Conservation (phyloP, 345 rosid species). For the Populus tremula region DNA sequence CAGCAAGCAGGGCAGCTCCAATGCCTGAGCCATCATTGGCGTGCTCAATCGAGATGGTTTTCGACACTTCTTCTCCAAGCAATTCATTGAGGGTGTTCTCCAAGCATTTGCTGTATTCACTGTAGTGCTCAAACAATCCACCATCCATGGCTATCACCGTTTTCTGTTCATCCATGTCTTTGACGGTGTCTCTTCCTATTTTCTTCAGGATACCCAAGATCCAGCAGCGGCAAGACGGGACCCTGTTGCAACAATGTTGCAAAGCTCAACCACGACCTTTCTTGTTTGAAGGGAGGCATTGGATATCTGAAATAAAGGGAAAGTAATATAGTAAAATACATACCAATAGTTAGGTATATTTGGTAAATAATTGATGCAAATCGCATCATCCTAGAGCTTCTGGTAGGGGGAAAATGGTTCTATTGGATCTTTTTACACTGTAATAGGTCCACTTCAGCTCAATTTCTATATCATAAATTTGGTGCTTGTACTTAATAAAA, state of each 20-base stretch:
- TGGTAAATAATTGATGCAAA: background rate
- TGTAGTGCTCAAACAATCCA: constrained; percentile 71
- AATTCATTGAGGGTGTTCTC: constrained; percentile 59
- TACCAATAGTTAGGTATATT: background rate
- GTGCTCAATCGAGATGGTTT: constrained; percentile 41
- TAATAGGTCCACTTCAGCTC: too few species aligned
- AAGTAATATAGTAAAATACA: background rate
- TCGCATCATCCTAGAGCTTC: background rate
- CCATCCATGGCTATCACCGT: constrained; percentile 79
- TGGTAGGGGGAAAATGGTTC: too few species aligned
- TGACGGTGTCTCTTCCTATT: constrained; percentile 56
- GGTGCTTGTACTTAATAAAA: too few species aligned
- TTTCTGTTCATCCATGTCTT: constrained; percentile 53
- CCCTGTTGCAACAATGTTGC: constrained; percentile 64
- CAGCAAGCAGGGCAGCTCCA: constrained; percentile 78
- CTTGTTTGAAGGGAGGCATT: constrained; percentile 54
- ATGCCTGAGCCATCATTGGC: constrained; percentile 78
- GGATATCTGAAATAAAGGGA: constrained; percentile 40
- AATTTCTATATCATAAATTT: too few species aligned
- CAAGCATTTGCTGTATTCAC: constrained; percentile 53
- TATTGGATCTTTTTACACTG: too few species aligned
- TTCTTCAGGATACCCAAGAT: constrained; percentile 71
- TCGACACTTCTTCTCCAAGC: constrained; percentile 57
- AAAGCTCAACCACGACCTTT: constrained; percentile 56
- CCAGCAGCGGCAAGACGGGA: constrained; percentile 77